These are phyloP conservation scores for Hanseniaspora valbyensis DNA, from an alignment of 805 yeast genomes.

Conservation along the genomic window DNA sequence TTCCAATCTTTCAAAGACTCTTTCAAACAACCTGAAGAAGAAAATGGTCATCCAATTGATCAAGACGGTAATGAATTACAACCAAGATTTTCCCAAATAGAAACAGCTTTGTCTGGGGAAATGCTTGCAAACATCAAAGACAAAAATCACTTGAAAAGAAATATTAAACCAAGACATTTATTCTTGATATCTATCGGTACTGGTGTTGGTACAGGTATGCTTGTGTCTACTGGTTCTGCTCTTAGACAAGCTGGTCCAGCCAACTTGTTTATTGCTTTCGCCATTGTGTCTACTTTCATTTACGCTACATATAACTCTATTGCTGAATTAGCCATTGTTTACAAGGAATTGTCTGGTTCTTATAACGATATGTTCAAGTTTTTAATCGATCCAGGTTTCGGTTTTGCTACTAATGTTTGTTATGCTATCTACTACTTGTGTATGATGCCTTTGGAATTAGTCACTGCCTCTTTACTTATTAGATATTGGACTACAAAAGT, in stretches of 20 bases:
- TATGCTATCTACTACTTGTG: conserved; percentile 54
- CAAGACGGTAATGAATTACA: neutral
- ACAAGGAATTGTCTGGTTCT: conserved; percentile 32
- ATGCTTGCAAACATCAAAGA: neutral
- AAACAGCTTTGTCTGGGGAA: conserved; percentile 9
- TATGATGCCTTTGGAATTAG: conserved; percentile 53
- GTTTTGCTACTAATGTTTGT: conserved; percentile 65
- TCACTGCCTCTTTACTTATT: conserved; percentile 46
- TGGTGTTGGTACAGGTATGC: conserved; percentile 68
- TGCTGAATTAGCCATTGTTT: conserved; percentile 39
- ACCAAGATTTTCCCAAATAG: conserved; percentile 13
- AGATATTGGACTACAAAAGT: conserved; percentile 39
- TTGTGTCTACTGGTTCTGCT: conserved; percentile 47
- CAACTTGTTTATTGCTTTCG: conserved; percentile 44
- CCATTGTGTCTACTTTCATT: conserved; percentile 46
- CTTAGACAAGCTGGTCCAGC: conserved; percentile 39
- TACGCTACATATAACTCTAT: conserved; percentile 51
- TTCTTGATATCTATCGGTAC: conserved; percentile 75
- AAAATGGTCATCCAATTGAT: too few species aligned
- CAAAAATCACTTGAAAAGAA: conserved; percentile 25
- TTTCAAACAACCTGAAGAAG: conserved; percentile 5
- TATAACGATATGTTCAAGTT: conserved; percentile 32
- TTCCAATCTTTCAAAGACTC: conserved; percentile 10
- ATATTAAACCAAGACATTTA: conserved; percentile 38
- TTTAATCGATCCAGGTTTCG: conserved; percentile 55